Base-by-base conservation (phyloP, 202 grass and related monocot species). In the Dendrocalamus latiflorus region DNA sequence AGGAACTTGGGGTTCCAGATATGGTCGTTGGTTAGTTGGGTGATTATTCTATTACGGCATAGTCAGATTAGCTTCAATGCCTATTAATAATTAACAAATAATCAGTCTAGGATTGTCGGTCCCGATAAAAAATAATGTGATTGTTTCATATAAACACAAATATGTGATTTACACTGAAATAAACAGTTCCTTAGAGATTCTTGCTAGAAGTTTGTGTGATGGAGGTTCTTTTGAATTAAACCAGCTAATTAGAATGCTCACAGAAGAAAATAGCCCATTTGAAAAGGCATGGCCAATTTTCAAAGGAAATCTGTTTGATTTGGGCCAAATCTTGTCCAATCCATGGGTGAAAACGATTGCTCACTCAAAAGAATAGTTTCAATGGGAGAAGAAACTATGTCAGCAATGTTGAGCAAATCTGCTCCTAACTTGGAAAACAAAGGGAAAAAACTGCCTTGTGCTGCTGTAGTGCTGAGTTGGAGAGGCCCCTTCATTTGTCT, bases 1-100 rank as follows among this genome's bases (percentile, higher is more conserved):
- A 85, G 59, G 59, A 66, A 61, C 75, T 50, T 79, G 68, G 45
- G 76, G 70, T 89, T 79, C 87, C 45, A 72, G 65, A 82, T 77
- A 72, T 76, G 78, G 78, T 86, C 49, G 56, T 81, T 65, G 77
- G 72, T 72, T 65, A 65, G 64, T 72, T 76, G 65, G 50, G 28
- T 50, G 65, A 70, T 77, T 42, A 76, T 70, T 81, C 57, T 49
- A 77, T 72, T 42, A 44, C 17, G n/a, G 3, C 28, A 34, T 14
- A 30, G n/a, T 74, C 72, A 72, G 43, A 72, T 42, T 72, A 81
- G 10, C n/a, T 58, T 61, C 82, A 42, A 13, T n/a, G 65, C 12
- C 45, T 81, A 20, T n/a, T 45, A 37, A 76, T 47, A 65, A 55
- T 6, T 24, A 66, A 12, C 25, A 47, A 74, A 42, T 56, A 48